phyloP scores from a whole-genome alignment of 805 yeast species.

The Martiniozyma abietophila region DNA sequence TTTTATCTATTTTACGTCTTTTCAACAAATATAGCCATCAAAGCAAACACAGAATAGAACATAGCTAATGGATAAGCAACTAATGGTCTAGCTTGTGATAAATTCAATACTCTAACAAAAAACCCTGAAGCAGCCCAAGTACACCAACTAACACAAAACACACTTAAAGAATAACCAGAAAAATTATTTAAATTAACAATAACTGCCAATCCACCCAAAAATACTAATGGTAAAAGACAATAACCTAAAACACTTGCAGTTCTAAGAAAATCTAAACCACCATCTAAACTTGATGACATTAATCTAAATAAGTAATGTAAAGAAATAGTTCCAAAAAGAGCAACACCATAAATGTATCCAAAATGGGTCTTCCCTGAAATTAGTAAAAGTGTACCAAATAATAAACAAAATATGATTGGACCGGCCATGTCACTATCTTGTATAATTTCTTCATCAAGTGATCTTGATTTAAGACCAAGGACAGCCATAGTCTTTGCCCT shows the following conservation, averaged over 20 bases:
- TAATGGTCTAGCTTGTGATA: conserved; percentile 77
- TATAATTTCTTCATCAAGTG: conserved; percentile 66
- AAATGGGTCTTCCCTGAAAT: conserved; percentile 92
- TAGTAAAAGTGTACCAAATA: conserved; percentile 75
- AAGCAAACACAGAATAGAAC: conserved; percentile 88
- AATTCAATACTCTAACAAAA: conserved; percentile 73
- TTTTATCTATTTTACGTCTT: no score
- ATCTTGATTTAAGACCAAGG: conserved; percentile 54
- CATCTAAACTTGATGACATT: conserved; percentile 53
- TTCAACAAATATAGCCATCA: conserved; percentile 77
- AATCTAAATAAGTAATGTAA: conserved; percentile 77
- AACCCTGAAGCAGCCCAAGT: conserved; percentile 90
- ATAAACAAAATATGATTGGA: conserved; percentile 77
- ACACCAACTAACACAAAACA: conserved; percentile 75
- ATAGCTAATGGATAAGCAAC: conserved; percentile 90
- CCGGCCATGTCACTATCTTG: conserved; percentile 93
- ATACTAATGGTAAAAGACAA: conserved; percentile 83
- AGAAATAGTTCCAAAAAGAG: conserved; percentile 79
- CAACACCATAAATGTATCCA: conserved; percentile 95
- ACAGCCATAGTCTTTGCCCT: conserved; percentile 78
- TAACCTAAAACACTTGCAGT: conserved; percentile 92
- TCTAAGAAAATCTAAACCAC: conserved; percentile 43
- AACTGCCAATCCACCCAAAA: conserved; percentile 64
- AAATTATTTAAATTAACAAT: conserved; percentile 58
- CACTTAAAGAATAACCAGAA: conserved; percentile 62